These are phyloP conservation scores for Aspergillus diversus DNA, from an alignment of 495 filamentous ascomycete species.

Conservation along the genomic window DNA sequence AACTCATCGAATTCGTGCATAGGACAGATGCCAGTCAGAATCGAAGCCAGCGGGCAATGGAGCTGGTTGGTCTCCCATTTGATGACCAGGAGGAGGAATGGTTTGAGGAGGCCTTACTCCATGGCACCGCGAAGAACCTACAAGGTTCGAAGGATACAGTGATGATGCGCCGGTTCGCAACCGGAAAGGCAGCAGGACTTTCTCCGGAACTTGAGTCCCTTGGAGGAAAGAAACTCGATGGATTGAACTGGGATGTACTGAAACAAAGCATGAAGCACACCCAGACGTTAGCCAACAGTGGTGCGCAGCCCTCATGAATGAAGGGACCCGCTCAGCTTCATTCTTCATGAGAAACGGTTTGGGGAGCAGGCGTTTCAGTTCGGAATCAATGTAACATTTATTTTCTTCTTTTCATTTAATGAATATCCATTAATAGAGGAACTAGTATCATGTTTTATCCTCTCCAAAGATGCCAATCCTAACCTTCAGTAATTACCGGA, in stretches of 20 bases:
- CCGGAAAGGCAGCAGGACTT: conserved; percentile 48
- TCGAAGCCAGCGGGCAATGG: conserved; percentile 60
- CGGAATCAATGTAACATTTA: conserved; percentile 12
- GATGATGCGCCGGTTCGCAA: conserved; percentile 66
- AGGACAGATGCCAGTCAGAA: conserved; percentile 45
- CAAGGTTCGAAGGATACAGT: conserved; percentile 69
- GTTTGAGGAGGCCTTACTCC: conserved; percentile 66
- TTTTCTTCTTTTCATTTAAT: background rate
- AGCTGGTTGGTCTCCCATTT: conserved; percentile 72
- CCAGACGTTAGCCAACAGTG: conserved; percentile 26
- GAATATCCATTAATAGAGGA: background rate
- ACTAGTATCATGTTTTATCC: background rate
- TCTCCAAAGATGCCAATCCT: background rate
- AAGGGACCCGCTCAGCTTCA: conserved; percentile 9
- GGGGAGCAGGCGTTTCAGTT: conserved; percentile 23
- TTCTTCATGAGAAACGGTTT: conserved; percentile 22
- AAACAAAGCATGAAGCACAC: conserved; percentile 42
- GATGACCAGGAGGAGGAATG: conserved; percentile 69
- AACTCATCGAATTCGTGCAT: conserved; percentile 67
- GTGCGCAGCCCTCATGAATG: conserved; percentile 17
- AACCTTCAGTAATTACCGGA: too few species aligned
- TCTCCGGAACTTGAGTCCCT: conserved; percentile 42
- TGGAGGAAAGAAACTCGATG: conserved; percentile 53
- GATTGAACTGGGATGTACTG: conserved; percentile 57
- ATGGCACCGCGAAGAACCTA: conserved; percentile 62